These are phyloP conservation scores for Erucastrum elatum DNA, from an alignment of 345 rosid species.

Conservation along the genomic window DNA sequence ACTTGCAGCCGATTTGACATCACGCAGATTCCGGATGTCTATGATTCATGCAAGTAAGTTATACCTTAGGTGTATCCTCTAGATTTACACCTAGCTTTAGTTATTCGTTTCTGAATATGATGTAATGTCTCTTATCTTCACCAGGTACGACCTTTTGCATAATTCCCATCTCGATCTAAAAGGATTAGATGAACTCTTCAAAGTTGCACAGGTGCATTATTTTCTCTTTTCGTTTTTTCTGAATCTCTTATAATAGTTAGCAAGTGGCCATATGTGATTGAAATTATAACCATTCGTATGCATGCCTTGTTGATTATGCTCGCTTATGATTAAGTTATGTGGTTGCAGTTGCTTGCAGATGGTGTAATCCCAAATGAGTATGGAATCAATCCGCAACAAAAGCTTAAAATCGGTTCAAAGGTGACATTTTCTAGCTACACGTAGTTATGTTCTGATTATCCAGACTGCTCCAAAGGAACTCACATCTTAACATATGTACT, in stretches of 20 bases:
- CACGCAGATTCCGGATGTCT: slow-evolving; percentile 98
- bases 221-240: background rate
- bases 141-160: slow-evolving; percentile 94
- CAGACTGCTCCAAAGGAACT: background rate
- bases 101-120: slow-evolving; percentile 12
- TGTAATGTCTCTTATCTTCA: slow-evolving; percentile 11
- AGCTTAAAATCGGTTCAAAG: slow-evolving; percentile 96
- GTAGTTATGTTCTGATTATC: slow-evolving; percentile 4
- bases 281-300: slow-evolving; percentile 3
- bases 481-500: background rate
- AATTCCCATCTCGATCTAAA: slow-evolving; percentile 95
- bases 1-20: slow-evolving; percentile 90
- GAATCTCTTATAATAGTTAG: slow-evolving; percentile 33
- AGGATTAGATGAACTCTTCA: slow-evolving; percentile 87
- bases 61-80: background rate
- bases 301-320: background rate
- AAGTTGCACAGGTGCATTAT: slow-evolving; percentile 86
- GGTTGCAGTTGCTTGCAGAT: slow-evolving; percentile 88
- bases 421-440: slow-evolving; percentile 38
- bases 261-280: background rate
- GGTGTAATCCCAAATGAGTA: slow-evolving; percentile 99
- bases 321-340: slow-evolving; percentile 27
- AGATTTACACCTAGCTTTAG: slow-evolving; percentile 10
- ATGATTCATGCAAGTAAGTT: slow-evolving; percentile 99
- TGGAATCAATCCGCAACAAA: slow-evolving; percentile 96